phyloP scores from a whole-genome alignment of 2,329 filamentous ascomycete species.

The Botryotinia convoluta region DNA sequence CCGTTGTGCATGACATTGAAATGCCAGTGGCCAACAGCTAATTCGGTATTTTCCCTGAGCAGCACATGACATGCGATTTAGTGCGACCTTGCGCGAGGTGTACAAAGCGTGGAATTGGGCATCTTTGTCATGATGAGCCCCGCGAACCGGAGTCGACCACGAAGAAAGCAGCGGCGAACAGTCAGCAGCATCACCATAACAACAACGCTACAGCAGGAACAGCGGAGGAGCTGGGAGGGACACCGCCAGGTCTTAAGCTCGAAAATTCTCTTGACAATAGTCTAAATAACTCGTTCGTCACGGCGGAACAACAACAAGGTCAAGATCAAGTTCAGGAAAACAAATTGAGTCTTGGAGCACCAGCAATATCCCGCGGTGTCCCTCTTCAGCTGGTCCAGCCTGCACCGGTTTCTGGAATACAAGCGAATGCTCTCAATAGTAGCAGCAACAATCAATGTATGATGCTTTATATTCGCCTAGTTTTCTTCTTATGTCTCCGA shows the following conservation, averaged over 20 bases:
- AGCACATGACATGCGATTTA: constrained; percentile 93
- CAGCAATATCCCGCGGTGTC: constrained; percentile 46
- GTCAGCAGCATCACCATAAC: constrained; percentile 51
- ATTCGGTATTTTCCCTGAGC: constrained; percentile 39
- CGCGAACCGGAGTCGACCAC: constrained; percentile 66
- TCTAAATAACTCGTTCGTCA: constrained; percentile 53
- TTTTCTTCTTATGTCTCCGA: constrained; percentile 31
- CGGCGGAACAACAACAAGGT: constrained; percentile 41
- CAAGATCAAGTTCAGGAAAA: constrained; percentile 47
- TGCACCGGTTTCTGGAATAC: constrained; percentile 64
- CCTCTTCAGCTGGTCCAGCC: constrained; percentile 71
- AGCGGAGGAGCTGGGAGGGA: constrained; percentile 56
- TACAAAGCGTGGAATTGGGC: constrained; percentile 97
- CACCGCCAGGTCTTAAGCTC: constrained; percentile 48
- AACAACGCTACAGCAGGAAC: constrained; percentile 49
- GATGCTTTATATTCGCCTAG: constrained; percentile 36
- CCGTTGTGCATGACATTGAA: constrained; percentile 37
- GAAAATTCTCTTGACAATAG: constrained; percentile 45
- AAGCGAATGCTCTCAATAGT: constrained; percentile 58
- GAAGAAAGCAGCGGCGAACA: constrained; percentile 68
- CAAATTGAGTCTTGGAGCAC: constrained; percentile 41
- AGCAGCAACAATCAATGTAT: constrained; percentile 72
- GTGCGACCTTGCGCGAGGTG: constrained; percentile 85
- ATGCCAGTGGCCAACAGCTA: constrained; percentile 38
- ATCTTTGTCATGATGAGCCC: constrained; percentile 96